Percentiles rank a stretch among this genome's conserved stretches.
These are phyloP conservation scores for Lepraria neglecta DNA, from an alignment of 495 filamentous ascomycete species.

Conservation along the genomic window DNA sequence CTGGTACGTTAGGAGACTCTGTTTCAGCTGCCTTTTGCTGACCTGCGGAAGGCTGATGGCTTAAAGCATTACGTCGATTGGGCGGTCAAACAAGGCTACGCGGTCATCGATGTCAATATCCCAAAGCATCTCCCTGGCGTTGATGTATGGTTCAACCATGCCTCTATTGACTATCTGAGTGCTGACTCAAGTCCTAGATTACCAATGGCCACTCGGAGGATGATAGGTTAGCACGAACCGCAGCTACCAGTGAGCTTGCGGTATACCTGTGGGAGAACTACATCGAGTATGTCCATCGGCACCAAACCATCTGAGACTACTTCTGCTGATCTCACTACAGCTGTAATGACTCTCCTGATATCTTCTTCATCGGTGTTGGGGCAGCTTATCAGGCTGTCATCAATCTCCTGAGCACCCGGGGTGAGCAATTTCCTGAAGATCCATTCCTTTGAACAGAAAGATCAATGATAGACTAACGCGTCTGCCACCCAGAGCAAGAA, in stretches of 20 bases:
- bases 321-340: slow-evolving; percentile 31
- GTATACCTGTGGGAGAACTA: slow-evolving; percentile 97
- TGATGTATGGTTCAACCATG: slow-evolving; percentile 38
- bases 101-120: slow-evolving; percentile 83
- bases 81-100: slow-evolving; percentile 66
- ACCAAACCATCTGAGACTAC: slow-evolving; percentile 11
- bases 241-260: slow-evolving; percentile 65
- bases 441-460: neutral
- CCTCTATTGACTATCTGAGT: slow-evolving; percentile 11
- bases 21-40: slow-evolving; percentile 31
- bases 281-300: slow-evolving; percentile 52
- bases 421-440: slow-evolving; percentile 35
- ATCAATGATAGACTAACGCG: neutral
- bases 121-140: slow-evolving; percentile 59
- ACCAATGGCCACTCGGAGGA: slow-evolving; percentile 37
- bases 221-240: slow-evolving; percentile 38
- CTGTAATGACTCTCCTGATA: slow-evolving; percentile 56
- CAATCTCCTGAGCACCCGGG: slow-evolving; percentile 60
- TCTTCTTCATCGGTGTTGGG: slow-evolving; percentile 82
- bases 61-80: slow-evolving; percentile 74
- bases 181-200: slow-evolving; percentile 21
- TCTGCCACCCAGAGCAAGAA: slow-evolving; percentile 29
- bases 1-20: slow-evolving; percentile 55
- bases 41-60: slow-evolving; percentile 62
- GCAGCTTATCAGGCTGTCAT: slow-evolving; percentile 64